phyloP scores from a whole-genome alignment of 495 filamentous ascomycete genomes.

The Diplogelasinospora grovesii region DNA sequence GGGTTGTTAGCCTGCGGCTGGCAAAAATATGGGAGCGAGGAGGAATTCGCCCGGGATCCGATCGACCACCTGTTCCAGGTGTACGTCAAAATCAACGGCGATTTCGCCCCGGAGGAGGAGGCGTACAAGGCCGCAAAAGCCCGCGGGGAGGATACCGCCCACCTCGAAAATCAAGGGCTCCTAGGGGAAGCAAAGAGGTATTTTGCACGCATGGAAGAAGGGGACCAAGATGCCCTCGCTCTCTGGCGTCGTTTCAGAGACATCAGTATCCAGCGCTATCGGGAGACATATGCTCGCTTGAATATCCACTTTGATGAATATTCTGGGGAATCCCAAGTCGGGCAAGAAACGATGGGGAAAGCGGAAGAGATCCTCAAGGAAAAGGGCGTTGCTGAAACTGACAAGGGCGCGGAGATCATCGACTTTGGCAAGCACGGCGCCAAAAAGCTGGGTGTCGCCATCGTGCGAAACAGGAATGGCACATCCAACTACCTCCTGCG shows the following conservation, averaged over 20 bases:
- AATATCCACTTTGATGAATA: conserved; percentile 95
- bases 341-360: conserved; percentile 70
- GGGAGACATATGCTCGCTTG: conserved; percentile 38
- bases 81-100: conserved; percentile 56
- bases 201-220: conserved; percentile 88
- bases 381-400: conserved; percentile 67
- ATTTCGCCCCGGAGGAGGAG: conserved; percentile 51
- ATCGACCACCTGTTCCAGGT: conserved; percentile 60
- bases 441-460: conserved; percentile 58
- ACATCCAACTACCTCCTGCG: conserved; percentile 65
- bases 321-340: conserved; percentile 88
- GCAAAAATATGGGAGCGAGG: conserved; percentile 53
- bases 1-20: conserved; percentile 55
- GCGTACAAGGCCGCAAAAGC: conserved; percentile 38
- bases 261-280: conserved; percentile 79
- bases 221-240: conserved; percentile 66
- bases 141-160: conserved; percentile 43
- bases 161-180: conserved; percentile 44
- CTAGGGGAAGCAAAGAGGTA: conserved; percentile 64
- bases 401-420: conserved; percentile 81
- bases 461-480: conserved; percentile 63
- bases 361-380: conserved; percentile 60
- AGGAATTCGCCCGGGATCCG: conserved; percentile 48
- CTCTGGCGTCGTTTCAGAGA: conserved; percentile 86
- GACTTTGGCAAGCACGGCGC: conserved; percentile 72